A percentile compares a stretch with the other conserved stretches of the same genome.
Evolutionary conservation across 1,139 yeast species (phyloP).

Genomic region (Trichomonascaceae sp.): DNA sequence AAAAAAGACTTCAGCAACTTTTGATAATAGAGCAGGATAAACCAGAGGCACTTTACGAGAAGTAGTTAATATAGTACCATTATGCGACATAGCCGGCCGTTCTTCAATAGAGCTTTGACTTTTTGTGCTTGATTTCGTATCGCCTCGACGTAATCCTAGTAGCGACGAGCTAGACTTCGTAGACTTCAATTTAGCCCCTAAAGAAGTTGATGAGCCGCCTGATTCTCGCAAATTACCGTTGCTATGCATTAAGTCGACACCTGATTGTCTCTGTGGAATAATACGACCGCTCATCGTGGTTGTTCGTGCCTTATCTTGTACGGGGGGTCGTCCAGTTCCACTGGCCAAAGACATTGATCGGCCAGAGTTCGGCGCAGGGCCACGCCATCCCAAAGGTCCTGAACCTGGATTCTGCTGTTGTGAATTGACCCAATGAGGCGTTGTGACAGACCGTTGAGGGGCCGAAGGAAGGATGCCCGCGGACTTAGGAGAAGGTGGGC

Average conservation of each 20-base stretch:
- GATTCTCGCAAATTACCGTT: neutral
- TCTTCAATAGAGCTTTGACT: slow-evolving; percentile 2
- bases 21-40: slow-evolving; percentile 83
- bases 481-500: neutral
- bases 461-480: neutral
- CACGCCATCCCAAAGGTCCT: slow-evolving; percentile 5
- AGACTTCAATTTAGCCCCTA: slow-evolving; percentile 3
- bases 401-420: neutral
- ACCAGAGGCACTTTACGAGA: slow-evolving; percentile 55
- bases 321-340: slow-evolving; percentile 9
- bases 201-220: neutral
- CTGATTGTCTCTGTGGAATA: slow-evolving; percentile 25
- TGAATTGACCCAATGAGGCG: neutral
- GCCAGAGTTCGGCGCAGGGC: slow-evolving; percentile 11
- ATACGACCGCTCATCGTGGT: slow-evolving; percentile 29
- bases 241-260: slow-evolving; percentile 4
- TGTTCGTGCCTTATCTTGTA: slow-evolving; percentile 14
- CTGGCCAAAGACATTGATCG: slow-evolving; percentile 25
- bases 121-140: slow-evolving; percentile 5
- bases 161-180: slow-evolving; percentile 6
- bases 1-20: slow-evolving; percentile 75
- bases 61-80: slow-evolving; percentile 39
- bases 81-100: slow-evolving; percentile 20
- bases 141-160: slow-evolving; percentile 7
- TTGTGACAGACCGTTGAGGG: slow-evolving; percentile 1